Percentiles rank a stretch among this genome's conserved stretches.
phyloP scores from a whole-genome alignment of 2,329 filamentous ascomycete species.

The Trichophaea hybrida region DNA sequence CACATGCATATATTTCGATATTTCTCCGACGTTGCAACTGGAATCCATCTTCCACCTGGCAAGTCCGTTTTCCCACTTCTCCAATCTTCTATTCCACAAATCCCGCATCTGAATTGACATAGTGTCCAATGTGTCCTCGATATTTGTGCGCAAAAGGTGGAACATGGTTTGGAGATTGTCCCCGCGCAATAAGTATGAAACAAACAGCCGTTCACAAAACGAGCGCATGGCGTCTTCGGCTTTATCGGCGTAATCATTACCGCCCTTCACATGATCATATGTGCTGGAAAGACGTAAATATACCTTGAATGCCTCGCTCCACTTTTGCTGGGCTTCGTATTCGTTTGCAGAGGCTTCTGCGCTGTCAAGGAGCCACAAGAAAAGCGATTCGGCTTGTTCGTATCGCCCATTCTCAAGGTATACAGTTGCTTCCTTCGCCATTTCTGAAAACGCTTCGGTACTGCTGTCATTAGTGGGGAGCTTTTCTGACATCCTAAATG shows the following conservation, averaged over 20 bases:
- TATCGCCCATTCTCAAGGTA: neutral
- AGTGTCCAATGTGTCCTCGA: neutral
- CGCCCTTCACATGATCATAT: neutral
- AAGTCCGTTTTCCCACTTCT: neutral
- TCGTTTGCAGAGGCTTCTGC: neutral
- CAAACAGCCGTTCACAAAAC: neutral
- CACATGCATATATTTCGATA: neutral
- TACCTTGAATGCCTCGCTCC: slow-evolving; percentile 1
- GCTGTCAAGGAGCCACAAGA: slow-evolving; percentile 3
- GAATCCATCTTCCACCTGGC: neutral
- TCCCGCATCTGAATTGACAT: neutral
- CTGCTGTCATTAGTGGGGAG: neutral
- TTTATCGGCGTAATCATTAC: neutral
- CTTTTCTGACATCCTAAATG: neutral
- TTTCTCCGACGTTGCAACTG: neutral
- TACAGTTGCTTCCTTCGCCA: neutral
- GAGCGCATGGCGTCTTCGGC: neutral
- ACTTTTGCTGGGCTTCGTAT: neutral
- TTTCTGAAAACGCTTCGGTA: neutral
- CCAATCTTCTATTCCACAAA: neutral
- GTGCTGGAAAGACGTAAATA: slow-evolving; percentile 1
- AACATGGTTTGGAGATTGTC: too few species aligned
- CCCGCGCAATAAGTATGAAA: neutral
- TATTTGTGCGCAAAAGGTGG: too few species aligned
- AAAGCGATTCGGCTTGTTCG: neutral